Conservation (phyloP, 805 yeast species). For the Pichia sporocuriosa region DNA sequence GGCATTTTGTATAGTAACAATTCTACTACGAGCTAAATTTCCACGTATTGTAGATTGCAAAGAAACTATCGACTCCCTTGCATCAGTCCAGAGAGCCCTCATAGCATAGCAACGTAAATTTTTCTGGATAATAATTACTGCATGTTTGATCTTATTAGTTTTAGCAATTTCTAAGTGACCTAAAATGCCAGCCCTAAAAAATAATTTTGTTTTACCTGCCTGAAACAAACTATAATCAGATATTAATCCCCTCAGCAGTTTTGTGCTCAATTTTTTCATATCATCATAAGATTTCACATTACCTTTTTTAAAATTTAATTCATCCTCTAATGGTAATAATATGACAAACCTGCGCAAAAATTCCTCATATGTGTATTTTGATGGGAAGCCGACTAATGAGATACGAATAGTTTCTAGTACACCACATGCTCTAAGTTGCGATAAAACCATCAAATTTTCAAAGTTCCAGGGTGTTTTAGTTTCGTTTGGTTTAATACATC, state of each 20-base stretch:
- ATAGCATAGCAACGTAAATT: slow-evolving; percentile 57
- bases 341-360: slow-evolving; percentile 84
- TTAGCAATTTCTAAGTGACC: slow-evolving; percentile 85
- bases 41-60: slow-evolving; percentile 64
- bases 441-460: slow-evolving; percentile 87
- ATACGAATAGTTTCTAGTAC: slow-evolving; percentile 93
- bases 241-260: slow-evolving; percentile 56
- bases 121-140: slow-evolving; percentile 86
- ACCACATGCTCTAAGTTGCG: slow-evolving; percentile 97
- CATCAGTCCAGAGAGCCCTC: slow-evolving; percentile 52
- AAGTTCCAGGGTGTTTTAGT: slow-evolving; percentile 91
- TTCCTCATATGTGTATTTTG: slow-evolving; percentile 89
- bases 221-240: slow-evolving; percentile 67
- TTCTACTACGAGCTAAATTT: slow-evolving; percentile 43
- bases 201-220: slow-evolving; percentile 86
- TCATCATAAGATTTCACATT: slow-evolving; percentile 43
- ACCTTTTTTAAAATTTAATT: slow-evolving; percentile 52
- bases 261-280: slow-evolving; percentile 57
- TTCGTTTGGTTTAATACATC: slow-evolving; percentile 96
- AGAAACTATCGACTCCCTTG: slow-evolving; percentile 44
- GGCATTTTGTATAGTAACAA: slow-evolving; percentile 46
- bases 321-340: slow-evolving; percentile 59
- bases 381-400: slow-evolving; percentile 98
- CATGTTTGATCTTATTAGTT: slow-evolving; percentile 61
- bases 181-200: slow-evolving; percentile 93